These are phyloP conservation scores for Calonectria hawksworthii DNA, from an alignment of 2,329 filamentous ascomycete genomes.

Conservation along the genomic window DNA sequence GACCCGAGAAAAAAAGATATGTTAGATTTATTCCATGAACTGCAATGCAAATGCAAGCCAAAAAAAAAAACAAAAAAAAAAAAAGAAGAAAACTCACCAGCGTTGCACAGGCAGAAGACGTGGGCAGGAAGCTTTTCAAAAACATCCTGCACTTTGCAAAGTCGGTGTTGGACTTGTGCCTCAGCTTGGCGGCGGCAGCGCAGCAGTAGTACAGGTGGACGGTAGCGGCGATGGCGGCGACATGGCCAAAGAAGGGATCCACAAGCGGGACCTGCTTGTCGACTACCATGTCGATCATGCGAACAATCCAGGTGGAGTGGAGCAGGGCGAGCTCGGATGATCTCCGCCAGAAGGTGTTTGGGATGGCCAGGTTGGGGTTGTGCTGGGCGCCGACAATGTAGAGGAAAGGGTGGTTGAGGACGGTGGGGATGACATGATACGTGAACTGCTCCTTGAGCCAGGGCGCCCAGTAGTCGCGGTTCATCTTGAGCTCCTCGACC, in stretches of 20 bases:
- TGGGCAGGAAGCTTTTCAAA: conserved; percentile 61
- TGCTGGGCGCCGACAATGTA: conserved; percentile 66
- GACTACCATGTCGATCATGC: conserved; percentile 67
- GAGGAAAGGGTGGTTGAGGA: conserved; percentile 67
- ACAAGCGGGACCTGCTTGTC: conserved; percentile 63
- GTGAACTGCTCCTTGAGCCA: conserved; percentile 68
- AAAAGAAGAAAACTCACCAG: no score
- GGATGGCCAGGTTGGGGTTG: conserved; percentile 65
- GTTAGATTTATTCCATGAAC: no score
- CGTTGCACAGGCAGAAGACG: conserved; percentile 60
- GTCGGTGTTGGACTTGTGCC: conserved; percentile 65
- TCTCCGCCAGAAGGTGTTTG: conserved; percentile 67
- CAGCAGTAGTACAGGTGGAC: conserved; percentile 69
- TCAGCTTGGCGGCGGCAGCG: conserved; percentile 61
- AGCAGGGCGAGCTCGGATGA: conserved; percentile 65
- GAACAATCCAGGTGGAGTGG: conserved; percentile 67
- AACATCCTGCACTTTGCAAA: conserved; percentile 65
- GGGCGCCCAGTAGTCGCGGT: conserved; percentile 64
- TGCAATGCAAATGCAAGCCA: no score
- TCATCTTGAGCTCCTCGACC: conserved; percentile 58
- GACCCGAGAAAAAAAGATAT: no score
- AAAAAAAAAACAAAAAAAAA: no score
- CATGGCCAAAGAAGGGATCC: conserved; percentile 67
- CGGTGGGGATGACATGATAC: conserved; percentile 65
- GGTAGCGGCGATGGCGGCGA: conserved; percentile 65